A percentile compares a stretch with the other conserved stretches of the same genome.
phyloP scores from a whole-genome alignment of 345 rosid genomes.

The Eucalyptus virginea region DNA sequence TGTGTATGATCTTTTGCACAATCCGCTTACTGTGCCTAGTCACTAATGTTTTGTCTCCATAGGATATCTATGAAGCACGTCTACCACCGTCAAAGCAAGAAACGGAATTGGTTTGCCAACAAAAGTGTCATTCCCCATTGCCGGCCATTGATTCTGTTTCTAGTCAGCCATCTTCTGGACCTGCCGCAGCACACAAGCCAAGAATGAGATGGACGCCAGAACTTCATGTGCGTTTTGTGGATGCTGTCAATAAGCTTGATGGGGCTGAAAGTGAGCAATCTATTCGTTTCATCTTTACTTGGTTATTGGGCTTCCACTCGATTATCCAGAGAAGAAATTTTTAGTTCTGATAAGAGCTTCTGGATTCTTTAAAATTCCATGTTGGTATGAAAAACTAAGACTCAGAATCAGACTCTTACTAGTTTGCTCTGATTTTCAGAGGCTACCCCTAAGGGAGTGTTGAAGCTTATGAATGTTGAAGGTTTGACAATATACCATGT shows the following conservation, averaged over 20 bases:
- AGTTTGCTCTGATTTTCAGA: constrained; percentile 32
- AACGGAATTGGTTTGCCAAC: constrained; percentile 2
- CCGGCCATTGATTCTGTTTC: constrained; percentile 27
- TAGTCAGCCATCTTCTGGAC: constrained; percentile 27
- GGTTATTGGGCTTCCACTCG: neutral
- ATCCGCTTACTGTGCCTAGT: neutral
- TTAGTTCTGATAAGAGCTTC: neutral
- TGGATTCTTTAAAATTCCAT: neutral
- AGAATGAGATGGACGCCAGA: constrained; percentile 98
- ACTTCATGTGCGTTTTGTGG: constrained; percentile 64
- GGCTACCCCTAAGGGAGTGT: constrained; percentile 88
- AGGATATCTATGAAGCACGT: constrained; percentile 69
- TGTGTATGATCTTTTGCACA: neutral
- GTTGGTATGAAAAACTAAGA: neutral
- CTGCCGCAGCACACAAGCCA: constrained; percentile 36
- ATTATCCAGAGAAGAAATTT: neutral
- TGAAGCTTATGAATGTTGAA: constrained; percentile 84
- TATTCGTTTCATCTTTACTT: neutral
- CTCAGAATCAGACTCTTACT: neutral
- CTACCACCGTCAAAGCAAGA: constrained; percentile 23
- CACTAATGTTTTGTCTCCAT: neutral
- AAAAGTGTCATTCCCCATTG: constrained; percentile 9
- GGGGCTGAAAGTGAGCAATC: constrained; percentile 84
- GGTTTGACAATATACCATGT: constrained; percentile 92
- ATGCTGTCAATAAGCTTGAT: constrained; percentile 67